Evolutionary conservation across 2,329 filamentous ascomycete species (phyloP).

Genomic region (Aspergillus quadrilineatus): DNA sequence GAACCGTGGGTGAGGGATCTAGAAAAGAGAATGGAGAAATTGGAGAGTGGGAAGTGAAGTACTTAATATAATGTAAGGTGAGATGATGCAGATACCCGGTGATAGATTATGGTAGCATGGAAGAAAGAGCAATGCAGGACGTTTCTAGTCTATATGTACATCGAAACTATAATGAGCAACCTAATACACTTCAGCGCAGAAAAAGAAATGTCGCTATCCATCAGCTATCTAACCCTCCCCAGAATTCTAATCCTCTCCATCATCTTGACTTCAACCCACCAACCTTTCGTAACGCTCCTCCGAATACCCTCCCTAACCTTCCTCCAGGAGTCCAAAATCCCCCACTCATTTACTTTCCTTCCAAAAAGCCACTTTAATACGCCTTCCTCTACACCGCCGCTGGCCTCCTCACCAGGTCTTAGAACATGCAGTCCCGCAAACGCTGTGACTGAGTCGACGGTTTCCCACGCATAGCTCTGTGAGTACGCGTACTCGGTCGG

Average conservation of each 20-base stretch:
- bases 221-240: constrained; percentile 13
- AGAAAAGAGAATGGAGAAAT: constrained; percentile 69
- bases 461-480: constrained; percentile 45
- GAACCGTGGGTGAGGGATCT: constrained; percentile 86
- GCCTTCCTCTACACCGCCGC: constrained; percentile 32
- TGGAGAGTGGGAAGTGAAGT: constrained; percentile 41
- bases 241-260: constrained; percentile 56
- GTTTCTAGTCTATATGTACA: neutral
- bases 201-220: neutral
- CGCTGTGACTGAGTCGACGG: constrained; percentile 50
- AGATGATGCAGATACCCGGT: constrained; percentile 2
- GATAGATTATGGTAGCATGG: neutral
- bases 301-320: constrained; percentile 22
- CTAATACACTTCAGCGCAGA: neutral
- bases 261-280: constrained; percentile 57
- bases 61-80: constrained; percentile 1
- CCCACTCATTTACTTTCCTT: neutral
- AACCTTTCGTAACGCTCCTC: constrained; percentile 44
- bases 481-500: neutral
- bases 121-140: neutral
- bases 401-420: constrained; percentile 40
- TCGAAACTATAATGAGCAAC: neutral
- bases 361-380: constrained; percentile 38
- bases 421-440: constrained; percentile 53
- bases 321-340: neutral